Conservation (phyloP, 768 basidiomycete species). For the Lyophyllum semitale region DNA sequence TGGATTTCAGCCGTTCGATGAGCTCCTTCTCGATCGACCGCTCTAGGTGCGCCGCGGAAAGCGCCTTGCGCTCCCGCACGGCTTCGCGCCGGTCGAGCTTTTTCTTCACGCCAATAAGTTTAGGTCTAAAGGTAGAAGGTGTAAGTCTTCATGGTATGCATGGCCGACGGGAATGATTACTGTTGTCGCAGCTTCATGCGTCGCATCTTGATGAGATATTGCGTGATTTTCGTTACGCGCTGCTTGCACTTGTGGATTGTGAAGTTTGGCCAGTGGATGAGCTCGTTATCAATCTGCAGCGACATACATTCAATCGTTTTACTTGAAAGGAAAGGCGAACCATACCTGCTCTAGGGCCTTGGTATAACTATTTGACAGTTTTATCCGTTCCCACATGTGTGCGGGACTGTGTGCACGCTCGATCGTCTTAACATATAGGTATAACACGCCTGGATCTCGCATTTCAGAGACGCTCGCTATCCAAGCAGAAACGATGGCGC, state of each 20-base stretch:
- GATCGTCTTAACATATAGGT: constrained; percentile 96
- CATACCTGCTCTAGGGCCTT: constrained; percentile 92
- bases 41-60: constrained; percentile 94
- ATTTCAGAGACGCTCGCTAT: background rate
- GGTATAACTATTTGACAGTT: constrained; percentile 90
- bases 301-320: background rate
- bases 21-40: constrained; percentile 95
- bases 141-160: background rate
- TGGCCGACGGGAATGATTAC: constrained; percentile 35
- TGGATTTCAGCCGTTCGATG: constrained; percentile 91
- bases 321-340: background rate
- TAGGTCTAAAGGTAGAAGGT: constrained; percentile 59
- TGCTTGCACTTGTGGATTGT: constrained; percentile 99
- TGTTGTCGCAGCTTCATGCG: constrained; percentile 83
- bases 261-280: constrained; percentile 99
- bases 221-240: constrained; percentile 97
- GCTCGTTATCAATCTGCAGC: constrained; percentile 85
- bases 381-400: constrained; percentile 97
- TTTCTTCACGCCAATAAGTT: constrained; percentile 94
- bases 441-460: constrained; percentile 63
- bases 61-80: constrained; percentile 91
- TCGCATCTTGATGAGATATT: constrained; percentile 98
- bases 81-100: constrained; percentile 93
- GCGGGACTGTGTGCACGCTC: constrained; percentile 96
- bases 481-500: constrained; percentile 7